Evolutionary conservation across 306 rosid species (phyloP).

Genomic region (Ammopiptanthus mongolicus): DNA sequence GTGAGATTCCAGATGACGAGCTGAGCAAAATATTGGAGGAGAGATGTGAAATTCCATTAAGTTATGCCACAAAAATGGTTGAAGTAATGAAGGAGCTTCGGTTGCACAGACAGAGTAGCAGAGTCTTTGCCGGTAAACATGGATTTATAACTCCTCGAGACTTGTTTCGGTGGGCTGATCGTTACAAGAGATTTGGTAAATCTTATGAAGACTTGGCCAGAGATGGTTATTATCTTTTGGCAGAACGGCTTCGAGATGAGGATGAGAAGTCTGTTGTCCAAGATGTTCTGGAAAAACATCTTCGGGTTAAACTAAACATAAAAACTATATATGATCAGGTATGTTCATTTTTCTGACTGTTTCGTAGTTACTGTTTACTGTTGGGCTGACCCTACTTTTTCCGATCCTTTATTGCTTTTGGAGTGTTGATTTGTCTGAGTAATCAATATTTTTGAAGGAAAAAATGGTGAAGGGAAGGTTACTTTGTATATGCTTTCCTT

Average conservation of each 20-base stretch:
- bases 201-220: conserved; percentile 68
- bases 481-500: not conserved
- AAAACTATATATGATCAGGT: conserved; percentile 63
- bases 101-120: conserved; percentile 69
- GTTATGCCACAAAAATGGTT: conserved; percentile 73
- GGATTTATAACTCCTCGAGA: conserved; percentile 96
- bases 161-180: conserved; percentile 93
- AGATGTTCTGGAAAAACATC: conserved; percentile 53
- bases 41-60: conserved; percentile 55
- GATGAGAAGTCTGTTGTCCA: conserved; percentile 63
- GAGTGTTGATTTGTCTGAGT: not conserved
- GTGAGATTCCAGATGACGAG: conserved; percentile 85
- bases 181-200: conserved; percentile 56
- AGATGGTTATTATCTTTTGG: conserved; percentile 95
- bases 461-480: not conserved
- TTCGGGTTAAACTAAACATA: conserved; percentile 41
- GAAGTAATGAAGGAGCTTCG: conserved; percentile 83
- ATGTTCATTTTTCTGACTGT: not conserved
- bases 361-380: not conserved
- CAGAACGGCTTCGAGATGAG: conserved; percentile 73
- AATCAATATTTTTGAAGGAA: not conserved
- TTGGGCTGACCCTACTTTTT: not conserved
- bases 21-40: conserved; percentile 57
- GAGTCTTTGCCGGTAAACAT: conserved; percentile 84
- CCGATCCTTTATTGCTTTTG: not conserved